A percentile compares a stretch with the other conserved stretches of the same genome.
phyloP scores from a whole-genome alignment of 225 moss, liverwort and hornwort species.

The Anthoceros angustus region DNA sequence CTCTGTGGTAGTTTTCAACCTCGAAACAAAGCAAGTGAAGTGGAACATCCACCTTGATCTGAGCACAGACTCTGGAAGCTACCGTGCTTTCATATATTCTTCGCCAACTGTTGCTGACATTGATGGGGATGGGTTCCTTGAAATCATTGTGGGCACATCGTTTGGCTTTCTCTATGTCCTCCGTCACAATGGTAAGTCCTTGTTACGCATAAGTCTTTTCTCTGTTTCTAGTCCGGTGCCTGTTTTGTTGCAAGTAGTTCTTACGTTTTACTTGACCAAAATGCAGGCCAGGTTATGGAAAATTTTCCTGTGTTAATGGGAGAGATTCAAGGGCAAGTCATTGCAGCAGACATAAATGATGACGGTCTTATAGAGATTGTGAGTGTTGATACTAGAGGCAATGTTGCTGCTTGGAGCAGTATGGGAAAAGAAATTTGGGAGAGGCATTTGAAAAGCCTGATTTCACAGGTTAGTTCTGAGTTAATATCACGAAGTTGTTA shows the following conservation, averaged over 20 bases:
- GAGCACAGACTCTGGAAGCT: constrained; percentile 65
- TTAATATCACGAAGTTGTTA: not conserved
- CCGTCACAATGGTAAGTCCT: constrained; percentile 41
- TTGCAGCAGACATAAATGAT: constrained; percentile 87
- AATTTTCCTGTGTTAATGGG: constrained; percentile 62
- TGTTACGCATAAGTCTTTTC: not conserved
- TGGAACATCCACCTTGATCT: constrained; percentile 69
- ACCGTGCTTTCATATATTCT: constrained; percentile 90
- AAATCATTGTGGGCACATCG: constrained; percentile 84
- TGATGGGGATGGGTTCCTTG: constrained; percentile 68
- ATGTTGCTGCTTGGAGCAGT: constrained; percentile 76
- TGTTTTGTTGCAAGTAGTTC: constrained; percentile 1
- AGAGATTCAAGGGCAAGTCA: constrained; percentile 91
- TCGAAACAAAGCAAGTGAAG: constrained; percentile 87
- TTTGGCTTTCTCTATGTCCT: constrained; percentile 76
- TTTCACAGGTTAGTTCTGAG: constrained; percentile 50
- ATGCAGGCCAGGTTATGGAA: constrained; percentile 32
- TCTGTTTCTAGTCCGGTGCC: not conserved
- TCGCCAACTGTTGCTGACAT: constrained; percentile 86
- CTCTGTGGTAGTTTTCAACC: constrained; percentile 86
- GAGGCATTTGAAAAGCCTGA: constrained; percentile 75
- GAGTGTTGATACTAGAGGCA: constrained; percentile 71
- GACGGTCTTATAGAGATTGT: constrained; percentile 80
- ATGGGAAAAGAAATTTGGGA: constrained; percentile 82
- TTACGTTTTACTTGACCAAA: not conserved